These are phyloP conservation scores for Penicillium verrucosum DNA, from an alignment of 2,329 filamentous ascomycete species.

Conservation along the genomic window DNA sequence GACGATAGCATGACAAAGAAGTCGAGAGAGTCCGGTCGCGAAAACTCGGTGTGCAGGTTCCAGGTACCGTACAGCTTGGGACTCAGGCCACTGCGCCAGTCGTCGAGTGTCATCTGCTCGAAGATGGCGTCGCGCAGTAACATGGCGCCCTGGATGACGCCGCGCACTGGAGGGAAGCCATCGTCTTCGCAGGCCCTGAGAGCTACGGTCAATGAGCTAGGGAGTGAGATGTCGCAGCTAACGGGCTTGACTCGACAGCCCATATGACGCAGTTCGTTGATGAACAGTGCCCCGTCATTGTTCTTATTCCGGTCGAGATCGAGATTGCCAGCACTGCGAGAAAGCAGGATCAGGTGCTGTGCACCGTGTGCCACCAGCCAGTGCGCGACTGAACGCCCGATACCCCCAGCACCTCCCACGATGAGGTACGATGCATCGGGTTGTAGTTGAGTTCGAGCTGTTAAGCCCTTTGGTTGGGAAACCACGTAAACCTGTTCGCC, in stretches of 20 bases:
- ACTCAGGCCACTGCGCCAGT: conserved; percentile 7
- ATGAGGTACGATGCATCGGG: conserved; percentile 32
- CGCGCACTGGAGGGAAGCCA: not conserved
- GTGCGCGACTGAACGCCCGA: conserved; percentile 33
- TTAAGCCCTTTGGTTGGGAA: not conserved
- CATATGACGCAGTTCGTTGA: not conserved
- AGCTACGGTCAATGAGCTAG: not conserved
- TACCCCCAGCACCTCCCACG: conserved; percentile 40
- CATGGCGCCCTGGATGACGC: conserved; percentile 4
- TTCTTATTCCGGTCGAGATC: not conserved
- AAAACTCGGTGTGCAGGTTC: conserved; percentile 6
- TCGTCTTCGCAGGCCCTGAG: not conserved
- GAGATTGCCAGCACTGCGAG: conserved; percentile 26
- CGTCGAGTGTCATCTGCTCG: conserved; percentile 11
- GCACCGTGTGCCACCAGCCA: conserved; percentile 39
- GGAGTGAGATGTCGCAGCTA: not conserved
- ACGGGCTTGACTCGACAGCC: not conserved
- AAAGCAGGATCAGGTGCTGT: conserved; percentile 34
- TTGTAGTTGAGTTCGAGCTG: not conserved
- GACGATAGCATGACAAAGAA: conserved; percentile 14
- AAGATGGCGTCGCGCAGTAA: not conserved
- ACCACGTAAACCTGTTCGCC: not conserved
- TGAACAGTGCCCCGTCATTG: not conserved
- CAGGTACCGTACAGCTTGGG: conserved; percentile 13
- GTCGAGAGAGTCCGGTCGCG: not conserved